Conservation (phyloP, 441 rosid genomes). For the Erodium texanum region DNA sequence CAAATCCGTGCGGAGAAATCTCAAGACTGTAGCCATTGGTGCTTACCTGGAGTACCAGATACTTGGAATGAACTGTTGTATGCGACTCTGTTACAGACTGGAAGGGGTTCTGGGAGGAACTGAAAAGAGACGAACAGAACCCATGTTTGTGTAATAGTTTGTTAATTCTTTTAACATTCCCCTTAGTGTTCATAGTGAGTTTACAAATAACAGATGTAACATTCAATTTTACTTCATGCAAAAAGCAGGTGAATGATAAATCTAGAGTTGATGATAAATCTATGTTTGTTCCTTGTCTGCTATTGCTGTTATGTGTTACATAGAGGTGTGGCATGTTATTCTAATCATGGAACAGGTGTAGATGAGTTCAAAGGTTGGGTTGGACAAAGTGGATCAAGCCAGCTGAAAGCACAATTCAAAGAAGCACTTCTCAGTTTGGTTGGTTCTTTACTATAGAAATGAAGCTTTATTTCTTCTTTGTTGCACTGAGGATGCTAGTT, state of each 20-base stretch:
- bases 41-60: slow-evolving; percentile 63
- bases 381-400: neutral
- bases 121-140: slow-evolving; percentile 14
- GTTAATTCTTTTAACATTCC: neutral
- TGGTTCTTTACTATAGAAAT: no score
- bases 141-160: neutral
- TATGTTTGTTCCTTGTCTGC: neutral
- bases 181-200: neutral
- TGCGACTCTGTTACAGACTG: slow-evolving; percentile 49
- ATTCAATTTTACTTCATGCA: neutral
- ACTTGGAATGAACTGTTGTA: slow-evolving; percentile 59
- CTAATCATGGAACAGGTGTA: neutral
- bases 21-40: slow-evolving; percentile 75
- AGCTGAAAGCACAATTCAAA: neutral
- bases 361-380: neutral
- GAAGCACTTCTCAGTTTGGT: neutral
- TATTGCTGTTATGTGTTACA: neutral
- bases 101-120: slow-evolving; percentile 34
- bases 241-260: neutral
- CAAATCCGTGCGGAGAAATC: slow-evolving; percentile 28
- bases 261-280: neutral
- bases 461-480: no score
- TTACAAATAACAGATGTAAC: neutral
- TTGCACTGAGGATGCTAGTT: no score
- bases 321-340: neutral